Percentiles rank a stretch among this genome's conserved stretches.
These are phyloP conservation scores for Irpex sp. DNA, from an alignment of 1,284 basidiomycete species.

Conservation along the genomic window DNA sequence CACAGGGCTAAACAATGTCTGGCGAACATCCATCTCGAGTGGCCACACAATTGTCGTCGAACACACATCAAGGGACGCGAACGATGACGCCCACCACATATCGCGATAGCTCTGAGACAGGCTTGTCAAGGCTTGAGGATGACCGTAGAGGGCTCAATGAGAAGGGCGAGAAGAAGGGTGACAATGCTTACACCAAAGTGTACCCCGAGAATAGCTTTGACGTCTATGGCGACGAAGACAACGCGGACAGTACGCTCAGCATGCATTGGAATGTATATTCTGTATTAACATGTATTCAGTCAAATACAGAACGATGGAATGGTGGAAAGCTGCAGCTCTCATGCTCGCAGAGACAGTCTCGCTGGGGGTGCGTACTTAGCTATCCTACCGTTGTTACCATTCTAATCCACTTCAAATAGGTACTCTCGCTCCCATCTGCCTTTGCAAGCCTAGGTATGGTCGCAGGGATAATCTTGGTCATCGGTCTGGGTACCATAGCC, in stretches of 20 bases:
- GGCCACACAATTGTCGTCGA: background rate
- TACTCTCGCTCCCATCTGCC: slow-evolving; percentile 28
- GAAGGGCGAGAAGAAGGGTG: background rate
- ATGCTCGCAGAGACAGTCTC: slow-evolving; percentile 33
- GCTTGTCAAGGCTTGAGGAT: background rate
- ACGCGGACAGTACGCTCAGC: slow-evolving; percentile 16
- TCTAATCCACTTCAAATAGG: slow-evolving; percentile 12
- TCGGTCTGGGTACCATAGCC: slow-evolving; percentile 26
- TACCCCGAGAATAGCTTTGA: slow-evolving; percentile 9
- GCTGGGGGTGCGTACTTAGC: slow-evolving; percentile 16
- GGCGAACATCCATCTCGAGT: background rate
- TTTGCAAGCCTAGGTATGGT: slow-evolving; percentile 28
- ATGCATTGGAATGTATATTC: no score
- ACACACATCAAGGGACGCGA: background rate
- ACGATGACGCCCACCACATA: background rate
- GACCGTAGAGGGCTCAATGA: background rate
- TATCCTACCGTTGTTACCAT: background rate
- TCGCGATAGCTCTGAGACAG: background rate
- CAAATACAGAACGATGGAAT: slow-evolving; percentile 32
- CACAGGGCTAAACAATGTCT: background rate
- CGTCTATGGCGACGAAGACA: slow-evolving; percentile 15
- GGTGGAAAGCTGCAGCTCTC: slow-evolving; percentile 32
- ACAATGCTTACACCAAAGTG: background rate
- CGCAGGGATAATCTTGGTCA: slow-evolving; percentile 26
- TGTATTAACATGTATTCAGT: no score